Evolutionary conservation across 2,329 filamentous ascomycete species (phyloP), one percentile per base, ranked within the genome.

Genomic region (Pyrenochaeta sp.): DNA sequence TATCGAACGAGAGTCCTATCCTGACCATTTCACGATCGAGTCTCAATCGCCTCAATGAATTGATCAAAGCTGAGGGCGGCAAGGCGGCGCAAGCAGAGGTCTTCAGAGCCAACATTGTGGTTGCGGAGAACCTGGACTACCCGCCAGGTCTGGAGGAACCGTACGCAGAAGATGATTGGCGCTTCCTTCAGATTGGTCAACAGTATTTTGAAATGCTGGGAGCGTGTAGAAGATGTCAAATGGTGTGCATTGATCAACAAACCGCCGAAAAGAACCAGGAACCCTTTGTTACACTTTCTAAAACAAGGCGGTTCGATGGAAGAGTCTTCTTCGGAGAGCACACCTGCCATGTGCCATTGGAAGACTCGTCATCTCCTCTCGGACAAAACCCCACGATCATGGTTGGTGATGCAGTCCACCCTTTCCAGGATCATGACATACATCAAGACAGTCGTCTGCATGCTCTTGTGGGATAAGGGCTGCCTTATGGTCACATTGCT

Each of bases 1-100:
- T 99, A 3, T 89, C 92, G 17, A 99, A 99, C 67, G 94, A 97
- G 71, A 96, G 90, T 39, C 93, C 94, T 0, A 95, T 99, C 30
- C 80, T 99, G 1, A 82, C 90, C 32, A 86, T 97, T 42, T 90
- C 89, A 14, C 81, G 84, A 40, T 85, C 88, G 7, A 96, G 91
- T 56, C 81, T 97, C 34, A 85, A 89, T 32, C 81, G 80, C 2
- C 74, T 97, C 6, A 97, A 97, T 62, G 75, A 81, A 47, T 77
- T 83, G 9, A 94, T 97, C 57, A 79, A 74, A 39, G 70, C 73
- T 3, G 77, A 74, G n/a, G 81, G 81, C 14, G 83, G 83, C n/a
- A 84, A 80, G 50, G 77, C 81, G 0, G 85, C 91, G 3, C 78
- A 84, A 15, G 81, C 88, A 3, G 83, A 88, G 26, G 86, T 90